phyloP scores from a whole-genome alignment of 495 filamentous ascomycete genomes.

The Cladorrhinum samala region DNA sequence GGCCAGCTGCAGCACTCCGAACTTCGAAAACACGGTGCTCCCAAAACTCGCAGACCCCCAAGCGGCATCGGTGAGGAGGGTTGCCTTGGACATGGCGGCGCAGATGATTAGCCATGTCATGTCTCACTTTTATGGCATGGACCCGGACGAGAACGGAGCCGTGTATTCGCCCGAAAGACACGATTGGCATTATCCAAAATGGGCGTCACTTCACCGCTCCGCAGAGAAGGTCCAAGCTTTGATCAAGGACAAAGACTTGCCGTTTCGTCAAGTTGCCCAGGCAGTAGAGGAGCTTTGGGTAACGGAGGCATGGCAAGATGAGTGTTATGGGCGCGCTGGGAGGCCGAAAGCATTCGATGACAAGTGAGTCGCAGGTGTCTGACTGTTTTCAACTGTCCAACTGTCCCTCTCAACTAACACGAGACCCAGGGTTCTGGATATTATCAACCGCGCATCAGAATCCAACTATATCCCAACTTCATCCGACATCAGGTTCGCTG shows the following conservation, averaged over 20 bases:
- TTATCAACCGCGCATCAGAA: not conserved
- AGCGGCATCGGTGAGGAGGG: not conserved
- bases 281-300: not conserved
- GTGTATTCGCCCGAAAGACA: not conserved
- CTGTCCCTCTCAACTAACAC: not conserved
- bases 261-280: not conserved
- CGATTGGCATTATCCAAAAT: not conserved
- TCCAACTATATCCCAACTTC: not conserved
- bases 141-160: not conserved
- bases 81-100: not conserved
- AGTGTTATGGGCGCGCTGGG: not conserved
- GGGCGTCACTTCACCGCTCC: not conserved
- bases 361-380: not conserved
- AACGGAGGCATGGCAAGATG: not conserved
- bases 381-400: too few relatives aligned
- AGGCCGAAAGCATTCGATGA: not conserved
- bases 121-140: not conserved
- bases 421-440: not conserved
- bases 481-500: not conserved
- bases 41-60: not conserved
- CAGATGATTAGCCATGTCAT: not conserved
- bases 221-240: not conserved
- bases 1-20: not conserved
- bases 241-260: not conserved
- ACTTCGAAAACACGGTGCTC: too few relatives aligned